Base-by-base conservation (phyloP, 805 yeast species). In the Starmerella scarabaei region DNA sequence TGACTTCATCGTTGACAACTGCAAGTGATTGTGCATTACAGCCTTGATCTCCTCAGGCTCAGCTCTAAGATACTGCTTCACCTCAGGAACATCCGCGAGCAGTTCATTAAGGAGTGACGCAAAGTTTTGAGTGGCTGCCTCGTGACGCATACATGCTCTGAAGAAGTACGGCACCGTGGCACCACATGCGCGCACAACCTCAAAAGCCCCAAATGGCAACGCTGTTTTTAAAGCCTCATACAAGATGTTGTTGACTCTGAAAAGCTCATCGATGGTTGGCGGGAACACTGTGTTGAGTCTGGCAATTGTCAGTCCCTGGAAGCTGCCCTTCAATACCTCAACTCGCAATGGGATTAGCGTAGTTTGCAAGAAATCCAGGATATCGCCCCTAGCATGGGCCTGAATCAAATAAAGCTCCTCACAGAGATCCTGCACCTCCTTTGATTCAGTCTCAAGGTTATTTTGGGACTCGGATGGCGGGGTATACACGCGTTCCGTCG, bases 241-340 rank as follows among this genome's bases (percentile, higher is more conserved):
- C 43, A 83, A 73, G 4, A 88, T 75, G 54, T 94, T 82, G 55
- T 86, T 86, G 30, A 88, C 77, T 53, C 96, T 68, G 9, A 93
- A 81, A 15, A 88, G 77, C 61, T 88, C 97, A 59, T 88, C 96
- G 16, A 88, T 80, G 0, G 97, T 88, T 1, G 96, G 96, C 2
- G 97, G 96, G 54, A 88, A 85, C 1, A 84, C 68, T 36, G 75
- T 67, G 57, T 88, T 86, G 26, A 86, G 66, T 49, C 75, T 73
- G 2, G 77, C 59, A 2, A 80, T 75, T 1, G 82, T 75, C 31
- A 73, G 55, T 9, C 67, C 67, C 3, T 69, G 64, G 5, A 75
- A 57, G 30, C 68, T 68, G 27, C 54, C 70, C 40, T 73, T 69
- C 26, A 83, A 58, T 0, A 80, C 84, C 42, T 69, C 68, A 14